A percentile compares a stretch with the other conserved stretches of the same genome.
Conservation (phyloP, 345 rosid genomes). For the Atalantia buxifolia region DNA sequence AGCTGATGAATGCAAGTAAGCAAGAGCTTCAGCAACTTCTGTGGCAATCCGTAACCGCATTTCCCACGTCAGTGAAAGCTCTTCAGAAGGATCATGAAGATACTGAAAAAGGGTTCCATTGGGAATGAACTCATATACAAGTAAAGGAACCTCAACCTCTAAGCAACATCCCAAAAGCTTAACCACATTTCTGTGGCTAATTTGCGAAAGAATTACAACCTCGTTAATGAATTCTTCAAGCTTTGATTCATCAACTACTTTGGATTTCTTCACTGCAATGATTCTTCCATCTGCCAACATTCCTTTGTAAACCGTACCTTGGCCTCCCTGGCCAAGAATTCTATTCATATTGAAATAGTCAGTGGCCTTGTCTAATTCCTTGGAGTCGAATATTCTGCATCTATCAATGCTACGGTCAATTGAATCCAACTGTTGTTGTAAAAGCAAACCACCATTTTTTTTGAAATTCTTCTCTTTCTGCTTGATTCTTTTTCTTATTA, state of each 20-base stretch:
- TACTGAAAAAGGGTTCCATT: constrained; percentile 6
- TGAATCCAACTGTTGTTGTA: constrained; percentile 1
- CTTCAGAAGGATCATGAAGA: not conserved
- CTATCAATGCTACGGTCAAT: not conserved
- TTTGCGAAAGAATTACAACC: constrained; percentile 7
- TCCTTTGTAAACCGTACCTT: constrained; percentile 10
- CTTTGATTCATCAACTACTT: not conserved
- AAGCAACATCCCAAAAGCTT: constrained; percentile 8
- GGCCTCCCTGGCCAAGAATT: constrained; percentile 11
- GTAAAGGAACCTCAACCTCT: not conserved
- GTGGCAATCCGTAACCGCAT: not conserved
- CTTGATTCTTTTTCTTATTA: not conserved
- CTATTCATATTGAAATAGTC: constrained; percentile 4
- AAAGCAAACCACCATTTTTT: constrained; percentile 1
- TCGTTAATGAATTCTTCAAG: constrained; percentile 14
- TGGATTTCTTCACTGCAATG: constrained; percentile 12
- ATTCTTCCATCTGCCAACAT: constrained; percentile 7
- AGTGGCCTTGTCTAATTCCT: constrained; percentile 12
- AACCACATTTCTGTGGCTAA: constrained; percentile 8
- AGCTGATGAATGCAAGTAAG: constrained; percentile 2
- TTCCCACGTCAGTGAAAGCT: not conserved
- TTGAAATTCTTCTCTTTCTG: not conserved
- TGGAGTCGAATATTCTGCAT: not conserved
- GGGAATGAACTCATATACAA: not conserved
- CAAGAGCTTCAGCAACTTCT: not conserved